Evolutionary conservation across 2,329 filamentous ascomycete genomes (phyloP).

Genomic region (Trichoderma hamatum): DNA sequence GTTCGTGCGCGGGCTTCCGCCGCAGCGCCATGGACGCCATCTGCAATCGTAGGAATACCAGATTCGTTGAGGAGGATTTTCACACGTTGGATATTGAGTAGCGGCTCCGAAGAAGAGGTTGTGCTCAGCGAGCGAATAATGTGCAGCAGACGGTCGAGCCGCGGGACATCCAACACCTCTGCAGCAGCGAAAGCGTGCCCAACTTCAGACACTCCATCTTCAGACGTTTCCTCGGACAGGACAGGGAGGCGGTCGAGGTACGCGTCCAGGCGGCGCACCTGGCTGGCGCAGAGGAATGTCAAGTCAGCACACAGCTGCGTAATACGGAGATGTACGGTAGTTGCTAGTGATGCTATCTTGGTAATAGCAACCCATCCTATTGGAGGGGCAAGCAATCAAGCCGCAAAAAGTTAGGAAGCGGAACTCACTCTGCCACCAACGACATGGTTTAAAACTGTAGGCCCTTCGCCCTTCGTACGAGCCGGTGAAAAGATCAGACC

Average conservation of each 20-base stretch:
- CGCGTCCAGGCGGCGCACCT: conserved; percentile 65
- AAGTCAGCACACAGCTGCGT: conserved; percentile 3
- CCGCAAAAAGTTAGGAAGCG: neutral
- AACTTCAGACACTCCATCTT: conserved; percentile 45
- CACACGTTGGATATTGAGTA: conserved; percentile 65
- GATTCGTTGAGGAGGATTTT: conserved; percentile 65
- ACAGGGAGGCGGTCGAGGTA: conserved; percentile 64
- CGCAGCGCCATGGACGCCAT: conserved; percentile 42
- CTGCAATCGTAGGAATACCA: conserved; percentile 51
- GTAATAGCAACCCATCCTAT: neutral
- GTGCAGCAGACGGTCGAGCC: conserved; percentile 64
- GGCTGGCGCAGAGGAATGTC: conserved; percentile 43
- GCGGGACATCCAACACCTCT: conserved; percentile 53
- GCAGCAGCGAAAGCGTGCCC: conserved; percentile 42
- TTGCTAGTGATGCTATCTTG: neutral
- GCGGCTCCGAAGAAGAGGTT: conserved; percentile 63
- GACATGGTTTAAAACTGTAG: conserved; percentile 43
- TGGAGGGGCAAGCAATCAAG: neutral
- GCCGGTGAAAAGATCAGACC: conserved; percentile 21
- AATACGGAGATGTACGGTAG: neutral
- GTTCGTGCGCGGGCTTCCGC: conserved; percentile 33
- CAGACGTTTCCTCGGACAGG: conserved; percentile 45
- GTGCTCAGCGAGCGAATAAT: conserved; percentile 74
- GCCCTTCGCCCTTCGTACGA: conserved; percentile 1
- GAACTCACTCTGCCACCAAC: conserved; percentile 52